Evolutionary conservation across 2,329 filamentous ascomycete genomes (phyloP).

Genomic region (Xylaria hypoxylon): DNA sequence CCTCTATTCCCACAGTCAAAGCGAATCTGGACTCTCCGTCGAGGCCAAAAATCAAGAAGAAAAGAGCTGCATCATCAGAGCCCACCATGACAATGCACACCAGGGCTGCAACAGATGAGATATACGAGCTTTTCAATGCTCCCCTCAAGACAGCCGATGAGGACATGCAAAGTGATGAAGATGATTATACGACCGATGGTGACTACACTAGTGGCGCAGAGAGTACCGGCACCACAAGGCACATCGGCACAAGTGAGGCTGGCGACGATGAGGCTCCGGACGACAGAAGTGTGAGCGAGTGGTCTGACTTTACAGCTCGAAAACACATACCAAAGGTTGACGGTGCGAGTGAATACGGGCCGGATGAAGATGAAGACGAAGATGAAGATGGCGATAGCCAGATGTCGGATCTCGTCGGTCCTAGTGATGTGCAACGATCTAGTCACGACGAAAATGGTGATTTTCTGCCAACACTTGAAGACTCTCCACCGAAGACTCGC

Average conservation of each 20-base stretch:
- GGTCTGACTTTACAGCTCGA: conserved; percentile 86
- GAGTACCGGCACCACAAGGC: conserved; percentile 81
- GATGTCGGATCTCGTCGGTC: conserved; percentile 40
- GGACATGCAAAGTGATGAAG: conserved; percentile 60
- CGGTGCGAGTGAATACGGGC: conserved; percentile 48
- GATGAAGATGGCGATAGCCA: conserved; percentile 47
- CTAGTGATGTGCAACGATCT: conserved; percentile 37
- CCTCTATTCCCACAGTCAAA: conserved; percentile 72
- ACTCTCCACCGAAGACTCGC: conserved; percentile 65
- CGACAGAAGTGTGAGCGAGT: conserved; percentile 78
- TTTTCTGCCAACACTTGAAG: conserved; percentile 41
- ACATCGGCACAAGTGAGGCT: conserved; percentile 63
- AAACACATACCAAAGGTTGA: conserved; percentile 72
- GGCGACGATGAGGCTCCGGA: conserved; percentile 62
- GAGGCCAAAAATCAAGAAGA: conserved; percentile 84
- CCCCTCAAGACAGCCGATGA: conserved; percentile 66
- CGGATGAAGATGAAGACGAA: conserved; percentile 51
- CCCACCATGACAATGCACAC: conserved; percentile 99
- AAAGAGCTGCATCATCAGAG: conserved; percentile 71
- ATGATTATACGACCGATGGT: conserved; percentile 76
- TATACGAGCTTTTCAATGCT: conserved; percentile 96
- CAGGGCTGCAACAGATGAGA: conserved; percentile 93
- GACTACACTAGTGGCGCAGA: conserved; percentile 89
- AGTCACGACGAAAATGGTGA: conserved; percentile 53
- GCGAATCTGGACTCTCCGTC: conserved; percentile 92